phyloP scores from a whole-genome alignment of 2,329 filamentous ascomycete genomes.

The Hypocrella siamensis region DNA sequence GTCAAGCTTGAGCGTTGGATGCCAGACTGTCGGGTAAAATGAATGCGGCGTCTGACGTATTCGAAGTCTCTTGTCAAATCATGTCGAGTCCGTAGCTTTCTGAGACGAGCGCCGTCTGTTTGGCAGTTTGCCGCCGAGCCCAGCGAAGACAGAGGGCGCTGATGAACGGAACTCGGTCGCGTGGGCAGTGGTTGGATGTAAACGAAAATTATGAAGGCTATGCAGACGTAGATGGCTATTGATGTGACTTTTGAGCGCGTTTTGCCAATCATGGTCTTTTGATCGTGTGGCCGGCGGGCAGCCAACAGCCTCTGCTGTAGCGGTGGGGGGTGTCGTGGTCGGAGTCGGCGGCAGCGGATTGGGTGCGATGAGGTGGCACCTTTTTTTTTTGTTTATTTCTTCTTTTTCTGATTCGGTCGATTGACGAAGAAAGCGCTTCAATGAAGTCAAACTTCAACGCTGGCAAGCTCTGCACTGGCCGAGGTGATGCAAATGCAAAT shows the following conservation, averaged over 20 bases:
- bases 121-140: slow-evolving; percentile 1
- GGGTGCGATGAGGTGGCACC: too few relatives aligned
- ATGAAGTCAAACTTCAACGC: too few relatives aligned
- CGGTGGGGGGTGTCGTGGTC: too few relatives aligned
- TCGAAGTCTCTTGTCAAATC: slow-evolving; percentile 32
- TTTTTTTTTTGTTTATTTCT: too few relatives aligned
- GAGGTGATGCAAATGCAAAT: too few relatives aligned
- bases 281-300: too few relatives aligned
- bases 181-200: background rate
- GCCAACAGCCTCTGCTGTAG: too few relatives aligned
- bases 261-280: background rate
- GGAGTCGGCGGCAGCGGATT: too few relatives aligned
- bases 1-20: slow-evolving; percentile 33
- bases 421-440: too few relatives aligned
- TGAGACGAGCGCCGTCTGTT: background rate
- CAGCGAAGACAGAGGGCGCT: too few relatives aligned
- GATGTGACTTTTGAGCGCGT: background rate
- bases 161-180: background rate
- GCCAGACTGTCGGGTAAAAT: slow-evolving; percentile 27
- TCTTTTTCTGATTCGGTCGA: too few relatives aligned
- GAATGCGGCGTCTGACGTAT: slow-evolving; percentile 38
- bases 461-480: too few relatives aligned
- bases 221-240: background rate
- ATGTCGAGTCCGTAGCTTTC: slow-evolving; percentile 17
- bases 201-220: background rate